Base-by-base conservation (phyloP, 441 rosid genomes). In the Corymbia citriodora region DNA sequence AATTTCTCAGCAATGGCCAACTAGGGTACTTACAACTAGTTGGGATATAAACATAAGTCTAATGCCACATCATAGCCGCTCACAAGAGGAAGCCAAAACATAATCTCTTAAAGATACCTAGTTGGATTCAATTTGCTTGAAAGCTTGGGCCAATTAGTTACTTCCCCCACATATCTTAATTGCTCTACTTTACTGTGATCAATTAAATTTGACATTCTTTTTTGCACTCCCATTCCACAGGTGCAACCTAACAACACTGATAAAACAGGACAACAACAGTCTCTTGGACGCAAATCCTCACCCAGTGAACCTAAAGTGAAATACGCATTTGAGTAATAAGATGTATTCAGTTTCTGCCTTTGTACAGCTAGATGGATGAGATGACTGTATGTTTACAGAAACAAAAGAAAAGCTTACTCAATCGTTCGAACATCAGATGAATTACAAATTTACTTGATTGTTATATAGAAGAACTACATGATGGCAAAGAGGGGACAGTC, bases 261-360 rank as follows among this genome's bases (percentile, higher is more conserved):
- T 68, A 18, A 15, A 68, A 68, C 74, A 15, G 21, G 40, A 68
- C 21, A 31, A 68, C 74, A 0, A 68, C 74, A 68, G 1, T 68
- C 17, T 16, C 21, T 68, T 31, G 40, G 3, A 16, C 74, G 0
- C 74, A 68, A 68, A n/a, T 31, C 74, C 21, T 31, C 74, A 68
- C 7, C 74, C 74, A 15, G 74, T 31, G 21, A 68, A 16, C 40
- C 74, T 15, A 68, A 68, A n/a, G 29, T 68, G 74, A 68, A 68
- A n/a, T 68, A 16, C 40, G 0, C 0, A 2, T 68, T 31, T 16
- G 18, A 65, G 74, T 16, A 68, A n/a, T 8, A 40, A 1, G 40
- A 68, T 31, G 74, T 14, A 31, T 68, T 0, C n/a, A 68, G 11
- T 65, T 59, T 59, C 65, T 23, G 65, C 65, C 65, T 63, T 63